Percentiles rank a stretch among this genome's conserved stretches.
phyloP scores from a whole-genome alignment of 108 stramenopile species.

The Aurantiochytrium sp. region DNA sequence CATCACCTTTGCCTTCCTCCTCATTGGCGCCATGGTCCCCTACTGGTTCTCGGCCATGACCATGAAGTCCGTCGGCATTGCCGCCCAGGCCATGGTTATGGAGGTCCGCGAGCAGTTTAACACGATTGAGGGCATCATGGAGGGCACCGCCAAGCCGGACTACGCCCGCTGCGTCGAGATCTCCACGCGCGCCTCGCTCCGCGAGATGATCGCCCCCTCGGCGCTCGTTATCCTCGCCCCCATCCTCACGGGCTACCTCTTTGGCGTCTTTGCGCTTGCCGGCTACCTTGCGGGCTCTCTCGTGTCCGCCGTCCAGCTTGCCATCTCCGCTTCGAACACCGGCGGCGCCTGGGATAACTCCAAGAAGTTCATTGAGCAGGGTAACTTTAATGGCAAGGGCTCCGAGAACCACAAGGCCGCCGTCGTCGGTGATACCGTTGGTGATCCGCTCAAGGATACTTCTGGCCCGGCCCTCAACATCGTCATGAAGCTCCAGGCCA shows the following conservation, averaged over 20 bases:
- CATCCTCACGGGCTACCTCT: slow-evolving; percentile 86
- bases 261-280: slow-evolving; percentile 87
- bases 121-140: not conserved
- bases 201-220: slow-evolving; percentile 92
- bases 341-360: slow-evolving; percentile 99
- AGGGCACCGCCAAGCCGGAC: slow-evolving; percentile 51
- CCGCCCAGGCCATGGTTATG: slow-evolving; percentile 94
- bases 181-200: slow-evolving; percentile 83
- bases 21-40: slow-evolving; percentile 95
- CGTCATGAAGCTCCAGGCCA: slow-evolving; percentile 97
- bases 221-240: slow-evolving; percentile 94
- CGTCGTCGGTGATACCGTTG: slow-evolving; percentile 94
- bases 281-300: slow-evolving; percentile 85
- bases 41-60: slow-evolving; percentile 97
- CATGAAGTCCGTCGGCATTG: slow-evolving; percentile 92
- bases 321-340: slow-evolving; percentile 95
- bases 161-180: slow-evolving; percentile 92
- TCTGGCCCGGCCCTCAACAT: slow-evolving; percentile 93
- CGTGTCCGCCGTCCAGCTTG: slow-evolving; percentile 83
- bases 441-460: slow-evolving; percentile 97
- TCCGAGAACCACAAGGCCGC: slow-evolving; percentile 89
- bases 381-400: slow-evolving; percentile 76
- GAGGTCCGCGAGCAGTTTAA: slow-evolving; percentile 95
- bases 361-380: slow-evolving; percentile 95
- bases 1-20: slow-evolving; percentile 85